Conservation (phyloP, 2,329 filamentous ascomycete species). For the Cladophialophora immunda region DNA sequence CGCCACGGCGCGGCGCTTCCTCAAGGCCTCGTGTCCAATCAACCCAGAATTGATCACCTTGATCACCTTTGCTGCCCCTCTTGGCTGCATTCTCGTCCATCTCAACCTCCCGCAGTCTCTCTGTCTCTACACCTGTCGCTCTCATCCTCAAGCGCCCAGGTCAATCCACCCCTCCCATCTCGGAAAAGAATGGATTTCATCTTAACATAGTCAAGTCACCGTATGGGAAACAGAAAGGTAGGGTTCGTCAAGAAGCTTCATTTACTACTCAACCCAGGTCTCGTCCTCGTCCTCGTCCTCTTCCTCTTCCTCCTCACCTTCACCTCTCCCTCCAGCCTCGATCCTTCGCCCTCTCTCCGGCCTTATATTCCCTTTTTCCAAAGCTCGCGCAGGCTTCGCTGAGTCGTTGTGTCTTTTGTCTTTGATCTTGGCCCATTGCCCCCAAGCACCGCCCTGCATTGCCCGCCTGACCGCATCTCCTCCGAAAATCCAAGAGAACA, state of each 20-base stretch:
- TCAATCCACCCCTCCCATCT: conserved; percentile 20
- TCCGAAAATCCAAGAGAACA: not conserved
- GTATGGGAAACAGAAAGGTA: conserved; percentile 3
- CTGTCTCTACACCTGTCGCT: conserved; percentile 25
- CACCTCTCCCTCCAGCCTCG: conserved; percentile 19
- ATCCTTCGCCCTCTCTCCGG: conserved; percentile 21
- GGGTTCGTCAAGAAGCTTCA: conserved; percentile 1
- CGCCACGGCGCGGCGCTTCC: conserved; percentile 30
- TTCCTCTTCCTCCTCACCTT: conserved; percentile 25
- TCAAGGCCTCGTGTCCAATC: conserved; percentile 25
- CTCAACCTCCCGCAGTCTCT: conserved; percentile 24
- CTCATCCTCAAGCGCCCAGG: conserved; percentile 34
- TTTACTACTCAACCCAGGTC: conserved; percentile 20
- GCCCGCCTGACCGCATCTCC: conserved; percentile 22
- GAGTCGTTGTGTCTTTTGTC: conserved; percentile 31
- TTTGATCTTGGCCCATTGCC: conserved; percentile 18
- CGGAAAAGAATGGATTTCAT: conserved; percentile 22
- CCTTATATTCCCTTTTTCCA: conserved; percentile 25
- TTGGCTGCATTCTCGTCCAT: conserved; percentile 3
- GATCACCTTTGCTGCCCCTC: conserved; percentile 24
- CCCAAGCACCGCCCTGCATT: conserved; percentile 20
- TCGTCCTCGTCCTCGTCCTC: not conserved
- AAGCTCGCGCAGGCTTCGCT: conserved; percentile 42
- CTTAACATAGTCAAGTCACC: conserved; percentile 7
- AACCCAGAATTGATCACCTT: conserved; percentile 5